Evolutionary conservation across 139 green algal species (phyloP), one percentile per base, ranked within the genome.

Genomic region (Haematococcus lacustris): DNA sequence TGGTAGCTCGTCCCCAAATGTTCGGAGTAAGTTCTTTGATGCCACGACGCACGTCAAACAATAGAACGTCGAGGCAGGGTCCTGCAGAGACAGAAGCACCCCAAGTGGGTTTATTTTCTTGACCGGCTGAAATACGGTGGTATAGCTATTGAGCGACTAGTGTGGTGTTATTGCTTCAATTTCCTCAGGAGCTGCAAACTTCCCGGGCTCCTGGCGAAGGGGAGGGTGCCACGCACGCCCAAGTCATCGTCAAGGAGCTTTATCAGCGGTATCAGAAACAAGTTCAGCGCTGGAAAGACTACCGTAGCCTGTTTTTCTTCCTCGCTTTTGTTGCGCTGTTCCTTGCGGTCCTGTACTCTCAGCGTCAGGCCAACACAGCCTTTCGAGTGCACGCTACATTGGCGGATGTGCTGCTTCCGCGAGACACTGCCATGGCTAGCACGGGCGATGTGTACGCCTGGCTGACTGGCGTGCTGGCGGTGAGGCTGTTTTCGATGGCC

Each of bases 241-340:
- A 86, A 61, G 65, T 82, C 7, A 80, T 93, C 30, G 83, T 91
- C 1, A 75, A 78, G 2, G 85, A 87, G 67, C 80, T 92, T 5
- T 84, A 92, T 73, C 50, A 66, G 7, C 78, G 77, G 47, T 90
- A 86, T 74, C 78, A 88, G 71, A 86, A 86, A 40, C 84, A 93
- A 72, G 70, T 82, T 13, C 76, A 92, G 70, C 73, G 85, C 9
- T 90, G 79, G 80, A 73, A 77, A 30, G 84, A 91, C 69, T 94
- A 94, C 76, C 74, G 82, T 43, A 86, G 77, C 34, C 75, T 95
- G 21, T 87, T 91, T 43, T 63, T 74, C 3, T 93, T 94, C 79
- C 71, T 94, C 13, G 65, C 71, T 25, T 93, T 94, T 71, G 80
- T 90, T 5, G 74, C 72, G 1, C 79, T 92, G 13, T 91, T 89